Evolutionary conservation across 2,329 filamentous ascomycete genomes (phyloP).

Genomic region (Ceratocystis cubensis): DNA sequence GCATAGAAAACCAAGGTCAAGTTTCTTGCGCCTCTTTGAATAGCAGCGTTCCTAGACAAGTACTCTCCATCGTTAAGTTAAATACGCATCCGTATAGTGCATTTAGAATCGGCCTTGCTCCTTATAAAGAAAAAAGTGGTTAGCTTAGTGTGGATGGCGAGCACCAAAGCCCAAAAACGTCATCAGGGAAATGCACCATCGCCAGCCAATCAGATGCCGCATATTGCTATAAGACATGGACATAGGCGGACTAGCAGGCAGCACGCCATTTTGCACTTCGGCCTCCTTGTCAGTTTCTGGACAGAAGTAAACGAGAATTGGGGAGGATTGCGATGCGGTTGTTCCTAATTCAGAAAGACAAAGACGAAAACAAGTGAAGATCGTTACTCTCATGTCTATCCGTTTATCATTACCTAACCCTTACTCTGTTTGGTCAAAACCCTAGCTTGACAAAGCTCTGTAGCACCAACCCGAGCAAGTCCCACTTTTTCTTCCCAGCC

Average conservation of each 20-base stretch:
- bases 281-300: neutral
- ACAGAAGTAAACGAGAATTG: no score
- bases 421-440: neutral
- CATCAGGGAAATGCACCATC: neutral
- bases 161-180: constrained; percentile 13
- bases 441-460: neutral
- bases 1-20: neutral
- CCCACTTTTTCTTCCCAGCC: constrained; percentile 5
- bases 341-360: no score
- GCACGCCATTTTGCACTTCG: constrained; percentile 13
- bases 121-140: neutral
- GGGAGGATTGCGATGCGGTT: no score
- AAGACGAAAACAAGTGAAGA: no score
- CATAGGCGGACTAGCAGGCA: neutral
- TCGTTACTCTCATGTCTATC: no score
- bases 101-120: neutral
- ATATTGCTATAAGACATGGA: neutral
- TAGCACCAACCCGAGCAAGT: neutral
- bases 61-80: neutral
- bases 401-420: no score
- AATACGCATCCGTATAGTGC: neutral
- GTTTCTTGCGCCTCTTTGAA: neutral
- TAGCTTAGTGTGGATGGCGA: constrained; percentile 14
- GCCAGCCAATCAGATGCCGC: constrained; percentile 11
- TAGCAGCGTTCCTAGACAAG: neutral